phyloP scores from a whole-genome alignment of 768 basidiomycete species.

The Psilocybe subaeruginosa region DNA sequence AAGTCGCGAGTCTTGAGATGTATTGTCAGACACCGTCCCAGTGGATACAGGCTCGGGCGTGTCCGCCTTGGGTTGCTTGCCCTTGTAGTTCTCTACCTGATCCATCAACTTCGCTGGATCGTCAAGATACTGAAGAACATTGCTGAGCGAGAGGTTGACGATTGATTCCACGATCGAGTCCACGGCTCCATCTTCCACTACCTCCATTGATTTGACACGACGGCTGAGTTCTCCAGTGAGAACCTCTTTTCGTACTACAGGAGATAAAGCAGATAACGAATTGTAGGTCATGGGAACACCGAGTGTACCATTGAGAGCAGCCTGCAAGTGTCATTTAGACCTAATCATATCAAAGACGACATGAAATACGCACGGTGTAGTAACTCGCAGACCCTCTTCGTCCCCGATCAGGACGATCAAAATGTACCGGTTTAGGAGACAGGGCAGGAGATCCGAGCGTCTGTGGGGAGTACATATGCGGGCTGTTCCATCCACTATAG shows the following conservation, averaged over 20 bases:
- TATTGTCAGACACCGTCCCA: constrained; percentile 37
- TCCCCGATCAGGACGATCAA: constrained; percentile 65
- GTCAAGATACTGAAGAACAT: constrained; percentile 78
- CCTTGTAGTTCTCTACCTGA: constrained; percentile 53
- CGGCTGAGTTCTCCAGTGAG: constrained; percentile 82
- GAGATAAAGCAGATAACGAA: constrained; percentile 78
- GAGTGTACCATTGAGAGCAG: constrained; percentile 78
- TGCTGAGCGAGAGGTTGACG: constrained; percentile 69
- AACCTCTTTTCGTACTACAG: constrained; percentile 86
- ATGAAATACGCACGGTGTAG: constrained; percentile 61
- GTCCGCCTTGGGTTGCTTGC: constrained; percentile 18
- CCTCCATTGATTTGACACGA: constrained; percentile 61
- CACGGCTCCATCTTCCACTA: constrained; percentile 58
- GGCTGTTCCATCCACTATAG: constrained; percentile 75
- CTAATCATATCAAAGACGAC: neutral
- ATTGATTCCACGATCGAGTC: constrained; percentile 74
- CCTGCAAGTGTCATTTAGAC: constrained; percentile 42
- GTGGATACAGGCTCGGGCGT: constrained; percentile 49
- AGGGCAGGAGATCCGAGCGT: constrained; percentile 46
- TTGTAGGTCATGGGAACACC: constrained; percentile 89
- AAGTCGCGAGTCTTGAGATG: constrained; percentile 71
- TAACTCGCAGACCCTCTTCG: constrained; percentile 87
- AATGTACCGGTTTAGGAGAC: constrained; percentile 52
- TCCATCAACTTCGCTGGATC: constrained; percentile 67
- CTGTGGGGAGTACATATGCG: constrained; percentile 53